Evolutionary conservation across 2,329 filamentous ascomycete genomes (phyloP), one percentile per base, ranked within the genome.

Genomic region (Nigrograna mackinnonii): DNA sequence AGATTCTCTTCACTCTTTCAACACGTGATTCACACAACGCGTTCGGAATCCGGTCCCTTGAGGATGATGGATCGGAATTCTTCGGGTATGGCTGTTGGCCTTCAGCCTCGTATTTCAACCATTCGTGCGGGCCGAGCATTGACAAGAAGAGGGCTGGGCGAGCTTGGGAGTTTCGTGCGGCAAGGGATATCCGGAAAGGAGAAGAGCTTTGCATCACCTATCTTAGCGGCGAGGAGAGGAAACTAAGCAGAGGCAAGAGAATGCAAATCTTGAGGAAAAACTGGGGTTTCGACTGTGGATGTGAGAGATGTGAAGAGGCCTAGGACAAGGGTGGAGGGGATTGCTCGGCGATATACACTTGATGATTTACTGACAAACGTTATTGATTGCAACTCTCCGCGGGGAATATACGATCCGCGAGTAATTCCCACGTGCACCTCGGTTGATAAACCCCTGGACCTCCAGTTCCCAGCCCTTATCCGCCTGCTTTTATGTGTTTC

Each of bases 41-140:
- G 1, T 77, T 77, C 44, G 74, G 74, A 21, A 73, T 77, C 32
- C 67, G 70, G 5, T 64, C 60, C 9, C 62, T 71, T 4, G 69
- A 70, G 37, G 72, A 74, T 37, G 72, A 72, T 24, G 71, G 70
- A 6, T 66, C 68, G 6, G 74, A 77, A 52, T 76, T 75, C 52
- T 70, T 77, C 46, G 74, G 74, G 13, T 77, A 72, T 36, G 73
- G 68, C 1, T 65, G 75, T 22, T 77, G 73, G 66, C 70, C 73
- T 1, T 55, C 57, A 4, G 73, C 74, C 1, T 72, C 67, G 46
- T 77, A 75, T 55, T 77, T 75, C 61, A 77, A 77, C 38, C 74
- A 77, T 47, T 70, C 65, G 4, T 77, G 74, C 51, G 54, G 38
- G 13, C 72, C 73, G 18, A 77, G 72, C 32, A 47, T 77, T 2